Percentiles rank a stretch among this genome's conserved stretches.
phyloP scores from a whole-genome alignment of 1,284 basidiomycete species.

The Stereum hirsutum region DNA sequence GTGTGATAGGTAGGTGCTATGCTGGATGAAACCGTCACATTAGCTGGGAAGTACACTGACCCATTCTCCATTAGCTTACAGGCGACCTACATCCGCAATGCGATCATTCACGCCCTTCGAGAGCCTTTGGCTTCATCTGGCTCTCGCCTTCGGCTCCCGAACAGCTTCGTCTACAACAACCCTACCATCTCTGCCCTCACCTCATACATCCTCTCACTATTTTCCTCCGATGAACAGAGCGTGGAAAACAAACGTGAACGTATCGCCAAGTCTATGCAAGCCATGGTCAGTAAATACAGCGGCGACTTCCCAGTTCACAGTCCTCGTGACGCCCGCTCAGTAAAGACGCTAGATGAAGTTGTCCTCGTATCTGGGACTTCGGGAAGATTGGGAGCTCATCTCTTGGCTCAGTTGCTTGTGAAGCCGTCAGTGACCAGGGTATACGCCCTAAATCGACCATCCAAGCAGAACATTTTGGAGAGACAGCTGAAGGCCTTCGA shows the following conservation, averaged over 20 bases:
- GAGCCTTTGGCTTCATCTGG: not conserved
- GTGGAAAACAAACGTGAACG: not conserved
- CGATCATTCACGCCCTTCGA: conserved; percentile 7
- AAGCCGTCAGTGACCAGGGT: conserved; percentile 13
- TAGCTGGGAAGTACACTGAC: not conserved
- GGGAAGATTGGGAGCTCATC: conserved; percentile 16
- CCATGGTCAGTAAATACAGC: conserved; percentile 10
- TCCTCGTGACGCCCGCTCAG: conserved; percentile 1
- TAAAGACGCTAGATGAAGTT: conserved; percentile 6
- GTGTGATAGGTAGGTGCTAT: conserved; percentile 22
- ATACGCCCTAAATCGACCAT: conserved; percentile 16
- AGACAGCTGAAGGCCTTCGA: conserved; percentile 22
- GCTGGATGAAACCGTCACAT: no score
- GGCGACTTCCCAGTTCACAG: conserved; percentile 7
- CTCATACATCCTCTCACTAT: not conserved
- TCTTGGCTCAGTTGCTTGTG: conserved; percentile 14
- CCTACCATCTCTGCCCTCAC: conserved; percentile 5
- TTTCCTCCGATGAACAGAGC: not conserved
- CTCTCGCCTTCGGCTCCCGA: not conserved
- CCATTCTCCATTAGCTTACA: conserved; percentile 6
- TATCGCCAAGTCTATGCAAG: not conserved
- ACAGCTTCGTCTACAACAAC: conserved; percentile 7
- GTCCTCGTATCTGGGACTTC: conserved; percentile 21
- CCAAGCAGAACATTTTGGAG: conserved; percentile 6
- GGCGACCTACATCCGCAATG: conserved; percentile 11